Evolutionary conservation across 371 early-diverging fungal genomes (phyloP).

Genomic region (Conidiobolus incongruus): DNA sequence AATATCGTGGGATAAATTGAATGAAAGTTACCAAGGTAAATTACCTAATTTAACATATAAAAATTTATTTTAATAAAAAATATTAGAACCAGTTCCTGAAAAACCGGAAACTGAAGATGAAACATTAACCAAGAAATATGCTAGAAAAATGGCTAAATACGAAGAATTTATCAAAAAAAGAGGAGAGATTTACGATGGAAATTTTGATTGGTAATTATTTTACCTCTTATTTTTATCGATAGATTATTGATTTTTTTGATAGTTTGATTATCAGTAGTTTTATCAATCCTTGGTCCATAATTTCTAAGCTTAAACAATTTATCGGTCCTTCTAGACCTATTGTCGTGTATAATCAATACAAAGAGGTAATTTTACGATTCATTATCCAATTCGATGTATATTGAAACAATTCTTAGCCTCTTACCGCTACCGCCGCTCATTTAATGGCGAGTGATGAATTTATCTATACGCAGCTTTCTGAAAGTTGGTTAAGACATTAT

Average conservation of each 20-base stretch:
- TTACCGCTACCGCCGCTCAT: neutral
- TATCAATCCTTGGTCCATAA: constrained; percentile 38
- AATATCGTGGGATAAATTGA: constrained; percentile 34
- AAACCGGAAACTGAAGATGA: neutral
- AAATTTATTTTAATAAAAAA: neutral
- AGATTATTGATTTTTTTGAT: neutral
- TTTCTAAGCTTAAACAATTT: constrained; percentile 36
- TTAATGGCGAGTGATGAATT: constrained; percentile 32
- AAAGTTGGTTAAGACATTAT: constrained; percentile 76
- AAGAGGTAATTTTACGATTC: constrained; percentile 28
- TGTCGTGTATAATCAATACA: constrained; percentile 56
- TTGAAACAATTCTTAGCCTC: neutral
- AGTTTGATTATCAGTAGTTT: constrained; percentile 30
- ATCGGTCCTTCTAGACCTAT: constrained; percentile 62
- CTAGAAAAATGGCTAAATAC: constrained; percentile 10
- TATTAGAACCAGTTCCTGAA: neutral
- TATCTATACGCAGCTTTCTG: constrained; percentile 59
- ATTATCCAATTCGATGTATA: neutral
- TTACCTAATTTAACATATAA: constrained; percentile 1
- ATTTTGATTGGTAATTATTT: constrained; percentile 30
- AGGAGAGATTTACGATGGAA: constrained; percentile 15
- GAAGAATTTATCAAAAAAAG: constrained; percentile 6
- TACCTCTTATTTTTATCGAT: neutral
- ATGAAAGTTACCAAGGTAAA: neutral
- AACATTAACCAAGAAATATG: neutral